Conservation (phyloP, 305 asterid genomes). For the Solanum aculeatissimum region DNA sequence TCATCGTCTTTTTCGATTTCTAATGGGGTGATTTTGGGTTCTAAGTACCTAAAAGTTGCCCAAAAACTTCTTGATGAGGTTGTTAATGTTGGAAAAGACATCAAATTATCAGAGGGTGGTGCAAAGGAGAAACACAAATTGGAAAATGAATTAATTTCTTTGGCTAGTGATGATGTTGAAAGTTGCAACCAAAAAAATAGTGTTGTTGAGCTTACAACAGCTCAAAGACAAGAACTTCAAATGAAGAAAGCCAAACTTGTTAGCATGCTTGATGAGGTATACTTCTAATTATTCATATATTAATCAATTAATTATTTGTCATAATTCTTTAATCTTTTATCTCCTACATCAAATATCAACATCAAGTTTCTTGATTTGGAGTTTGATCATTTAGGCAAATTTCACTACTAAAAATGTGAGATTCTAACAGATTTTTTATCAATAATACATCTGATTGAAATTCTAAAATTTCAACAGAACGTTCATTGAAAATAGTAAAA, state of each 20-base stretch:
- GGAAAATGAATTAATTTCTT: slow-evolving; percentile 2
- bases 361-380: background rate
- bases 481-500: background rate
- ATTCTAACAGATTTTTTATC: background rate
- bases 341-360: background rate
- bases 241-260: slow-evolving; percentile 59
- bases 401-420: background rate
- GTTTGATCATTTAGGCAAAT: background rate
- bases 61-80: slow-evolving; percentile 58
- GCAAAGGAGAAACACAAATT: slow-evolving; percentile 22
- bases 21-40: slow-evolving; percentile 28
- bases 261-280: slow-evolving; percentile 71
- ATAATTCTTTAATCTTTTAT: background rate
- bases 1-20: slow-evolving; percentile 17
- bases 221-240: slow-evolving; percentile 67
- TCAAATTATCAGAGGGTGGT: background rate
- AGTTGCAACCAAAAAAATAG: background rate
- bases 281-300: background rate
- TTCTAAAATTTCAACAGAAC: background rate
- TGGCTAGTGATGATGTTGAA: slow-evolving; percentile 9
- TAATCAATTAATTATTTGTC: background rate
- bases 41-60: slow-evolving; percentile 54
- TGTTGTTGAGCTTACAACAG: slow-evolving; percentile 32
- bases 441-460: background rate
- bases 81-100: slow-evolving; percentile 29